Percentiles rank a stretch among this genome's conserved stretches.
Evolutionary conservation across 345 rosid species (phyloP).

Genomic region (Salix udensis): DNA sequence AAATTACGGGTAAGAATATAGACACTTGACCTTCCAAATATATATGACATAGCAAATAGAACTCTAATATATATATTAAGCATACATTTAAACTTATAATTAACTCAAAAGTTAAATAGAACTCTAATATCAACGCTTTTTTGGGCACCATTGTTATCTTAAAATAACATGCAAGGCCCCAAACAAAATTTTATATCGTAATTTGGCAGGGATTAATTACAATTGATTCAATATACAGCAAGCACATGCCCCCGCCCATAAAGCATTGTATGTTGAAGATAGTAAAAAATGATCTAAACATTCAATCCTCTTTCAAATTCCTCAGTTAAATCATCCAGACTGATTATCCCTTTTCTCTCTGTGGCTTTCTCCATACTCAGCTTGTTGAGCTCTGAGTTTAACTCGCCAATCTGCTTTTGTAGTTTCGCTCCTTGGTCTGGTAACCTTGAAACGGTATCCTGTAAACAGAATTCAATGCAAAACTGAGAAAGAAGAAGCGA

Average conservation of each 20-base stretch:
- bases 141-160: background rate
- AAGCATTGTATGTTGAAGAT: background rate
- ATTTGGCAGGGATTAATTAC: background rate
- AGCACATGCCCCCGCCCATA: background rate
- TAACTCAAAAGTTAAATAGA: no score
- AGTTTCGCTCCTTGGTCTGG: constrained; percentile 79
- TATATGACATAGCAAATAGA: no score
- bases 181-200: background rate
- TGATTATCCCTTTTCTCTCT: constrained; percentile 34
- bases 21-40: no score
- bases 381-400: constrained; percentile 55
- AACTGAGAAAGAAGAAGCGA: background rate
- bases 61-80: no score
- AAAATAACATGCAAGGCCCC: background rate
- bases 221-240: background rate
- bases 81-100: no score
- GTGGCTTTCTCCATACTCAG: constrained; percentile 32
- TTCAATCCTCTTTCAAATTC: constrained; percentile 52
- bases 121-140: background rate
- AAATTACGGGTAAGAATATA: no score
- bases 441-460: constrained; percentile 60
- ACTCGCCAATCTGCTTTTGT: constrained; percentile 58
- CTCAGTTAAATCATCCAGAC: constrained; percentile 57
- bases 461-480: constrained; percentile 1
- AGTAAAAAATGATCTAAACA: constrained; percentile 29